These are phyloP conservation scores for Logfia minima DNA, from an alignment of 129 eudicot genomes.

Conservation along the genomic window DNA sequence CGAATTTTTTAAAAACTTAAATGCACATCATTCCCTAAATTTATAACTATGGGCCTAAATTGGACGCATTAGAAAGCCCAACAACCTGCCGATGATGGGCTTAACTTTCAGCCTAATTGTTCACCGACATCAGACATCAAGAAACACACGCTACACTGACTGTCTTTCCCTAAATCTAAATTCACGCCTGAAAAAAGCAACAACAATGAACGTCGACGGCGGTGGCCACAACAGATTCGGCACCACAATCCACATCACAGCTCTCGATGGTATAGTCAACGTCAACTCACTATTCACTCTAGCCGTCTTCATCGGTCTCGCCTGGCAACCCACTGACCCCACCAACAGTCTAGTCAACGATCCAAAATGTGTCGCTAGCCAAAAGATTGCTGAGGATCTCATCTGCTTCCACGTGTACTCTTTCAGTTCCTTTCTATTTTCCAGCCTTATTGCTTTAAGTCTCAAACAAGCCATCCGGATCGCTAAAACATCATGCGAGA, in stretches of 20 bases:
- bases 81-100: not conserved
- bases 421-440: slow-evolving; percentile 82
- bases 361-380: slow-evolving; percentile 44
- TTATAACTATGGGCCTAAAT: not conserved
- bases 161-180: slow-evolving; percentile 21
- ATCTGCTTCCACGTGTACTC: slow-evolving; percentile 90
- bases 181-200: not conserved
- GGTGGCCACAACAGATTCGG: slow-evolving; percentile 23
- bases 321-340: slow-evolving; percentile 87
- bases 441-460: slow-evolving; percentile 79
- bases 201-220: slow-evolving; percentile 21
- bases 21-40: no score
- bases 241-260: slow-evolving; percentile 76
- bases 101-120: not conserved
- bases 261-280: slow-evolving; percentile 73
- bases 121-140: slow-evolving; percentile 10
- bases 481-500: slow-evolving; percentile 1
- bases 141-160: not conserved
- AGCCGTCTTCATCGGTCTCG: slow-evolving; percentile 90
- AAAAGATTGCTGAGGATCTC: slow-evolving; percentile 45
- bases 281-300: slow-evolving; percentile 85
- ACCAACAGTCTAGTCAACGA: slow-evolving; percentile 43
- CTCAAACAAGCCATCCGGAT: slow-evolving; percentile 78
- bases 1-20: no score
- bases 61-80: not conserved